A percentile compares a stretch with the other conserved stretches of the same genome.
These are phyloP conservation scores for Eucommia ulmoides DNA, from an alignment of 257 asterid genomes.

Conservation along the genomic window DNA sequence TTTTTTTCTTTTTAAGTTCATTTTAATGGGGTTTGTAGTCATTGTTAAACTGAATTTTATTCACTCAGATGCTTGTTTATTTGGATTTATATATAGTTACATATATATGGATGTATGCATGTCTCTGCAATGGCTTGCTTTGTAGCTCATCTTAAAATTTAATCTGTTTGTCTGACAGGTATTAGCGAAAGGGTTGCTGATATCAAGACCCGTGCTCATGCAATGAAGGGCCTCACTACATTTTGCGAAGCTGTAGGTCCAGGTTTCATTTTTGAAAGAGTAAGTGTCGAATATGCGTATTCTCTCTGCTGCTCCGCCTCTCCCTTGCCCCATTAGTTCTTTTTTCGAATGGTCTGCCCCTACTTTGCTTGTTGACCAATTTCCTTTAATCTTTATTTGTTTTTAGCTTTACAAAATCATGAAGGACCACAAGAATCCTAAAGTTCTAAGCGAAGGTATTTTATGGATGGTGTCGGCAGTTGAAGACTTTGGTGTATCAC, in stretches of 20 bases:
- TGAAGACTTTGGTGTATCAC: slow-evolving; percentile 82
- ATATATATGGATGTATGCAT: not conserved
- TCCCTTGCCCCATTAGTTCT: not conserved
- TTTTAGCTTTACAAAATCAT: slow-evolving; percentile 74
- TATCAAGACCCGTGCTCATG: slow-evolving; percentile 86
- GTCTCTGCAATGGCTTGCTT: not conserved
- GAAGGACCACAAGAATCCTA: slow-evolving; percentile 99
- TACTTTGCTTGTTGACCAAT: slow-evolving; percentile 5
- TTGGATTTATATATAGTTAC: not conserved
- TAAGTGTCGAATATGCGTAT: slow-evolving; percentile 19
- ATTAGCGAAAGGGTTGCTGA: slow-evolving; percentile 95
- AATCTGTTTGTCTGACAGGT: slow-evolving; percentile 36
- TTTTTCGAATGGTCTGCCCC: not conserved
- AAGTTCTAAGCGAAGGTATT: slow-evolving; percentile 95
- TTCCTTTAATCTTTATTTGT: slow-evolving; percentile 8
- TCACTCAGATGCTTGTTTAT: too few species aligned
- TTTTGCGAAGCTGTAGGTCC: slow-evolving; percentile 98
- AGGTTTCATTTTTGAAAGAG: slow-evolving; percentile 90
- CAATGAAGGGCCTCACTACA: slow-evolving; percentile 88
- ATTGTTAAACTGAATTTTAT: too few species aligned
- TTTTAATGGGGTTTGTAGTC: too few species aligned
- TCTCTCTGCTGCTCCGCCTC: not conserved
- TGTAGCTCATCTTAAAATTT: slow-evolving; percentile 7
- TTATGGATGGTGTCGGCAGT: slow-evolving; percentile 91
- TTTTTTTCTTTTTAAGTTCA: too few species aligned